These are phyloP conservation scores for Nematodospora anomalae DNA, from an alignment of 1,139 yeast genomes.

Conservation along the genomic window DNA sequence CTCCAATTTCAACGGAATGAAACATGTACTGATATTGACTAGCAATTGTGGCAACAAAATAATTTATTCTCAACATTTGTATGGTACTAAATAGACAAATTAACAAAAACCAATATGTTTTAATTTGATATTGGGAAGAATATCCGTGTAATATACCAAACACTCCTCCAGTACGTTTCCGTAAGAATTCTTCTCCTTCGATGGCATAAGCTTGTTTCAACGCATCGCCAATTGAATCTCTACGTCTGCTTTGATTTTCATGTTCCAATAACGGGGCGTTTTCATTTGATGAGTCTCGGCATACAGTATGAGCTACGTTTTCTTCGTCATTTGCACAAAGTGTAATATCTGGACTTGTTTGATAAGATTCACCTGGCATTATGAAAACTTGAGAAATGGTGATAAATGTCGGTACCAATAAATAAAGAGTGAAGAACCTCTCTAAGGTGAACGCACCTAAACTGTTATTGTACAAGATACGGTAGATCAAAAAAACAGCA, in stretches of 20 bases:
- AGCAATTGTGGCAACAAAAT: slow-evolving; percentile 47
- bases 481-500: slow-evolving; percentile 44
- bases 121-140: slow-evolving; percentile 40
- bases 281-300: slow-evolving; percentile 6
- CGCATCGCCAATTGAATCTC: slow-evolving; percentile 49
- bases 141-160: slow-evolving; percentile 48
- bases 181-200: slow-evolving; percentile 39
- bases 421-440: slow-evolving; percentile 36
- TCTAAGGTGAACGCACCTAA: slow-evolving; percentile 31
- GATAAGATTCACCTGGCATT: slow-evolving; percentile 45
- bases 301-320: slow-evolving; percentile 7
- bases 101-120: slow-evolving; percentile 44
- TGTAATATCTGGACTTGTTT: slow-evolving; percentile 31
- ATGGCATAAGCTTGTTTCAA: slow-evolving; percentile 44
- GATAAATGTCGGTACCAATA: slow-evolving; percentile 42
- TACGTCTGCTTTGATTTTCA: slow-evolving; percentile 19
- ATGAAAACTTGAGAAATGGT: slow-evolving; percentile 38
- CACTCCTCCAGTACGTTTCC: slow-evolving; percentile 38
- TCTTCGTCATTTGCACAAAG: slow-evolving; percentile 29
- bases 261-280: slow-evolving; percentile 22
- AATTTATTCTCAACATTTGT: slow-evolving; percentile 46
- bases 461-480: slow-evolving; percentile 28
- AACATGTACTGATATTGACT: slow-evolving; percentile 46
- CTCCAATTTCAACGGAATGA: slow-evolving; percentile 28
- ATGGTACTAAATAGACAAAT: slow-evolving; percentile 41